Percentiles rank a stretch among this genome's conserved stretches.
These are phyloP conservation scores for Magnolia sinica DNA, from an alignment of 164 flowering plant species.

Conservation along the genomic window DNA sequence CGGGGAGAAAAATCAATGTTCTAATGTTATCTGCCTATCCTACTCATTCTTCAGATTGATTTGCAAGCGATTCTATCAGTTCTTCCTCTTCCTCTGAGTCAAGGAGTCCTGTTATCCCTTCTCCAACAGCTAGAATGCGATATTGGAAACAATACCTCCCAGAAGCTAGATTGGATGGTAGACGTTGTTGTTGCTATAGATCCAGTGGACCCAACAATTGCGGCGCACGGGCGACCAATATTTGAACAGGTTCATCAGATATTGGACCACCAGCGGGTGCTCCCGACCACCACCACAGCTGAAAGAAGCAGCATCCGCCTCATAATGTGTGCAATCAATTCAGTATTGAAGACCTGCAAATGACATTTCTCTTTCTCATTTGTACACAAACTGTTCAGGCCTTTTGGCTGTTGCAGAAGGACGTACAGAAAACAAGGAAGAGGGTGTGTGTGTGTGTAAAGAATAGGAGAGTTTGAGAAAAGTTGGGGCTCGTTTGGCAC, in stretches of 20 bases:
- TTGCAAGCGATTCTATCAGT: conserved; percentile 47
- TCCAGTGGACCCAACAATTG: conserved; percentile 71
- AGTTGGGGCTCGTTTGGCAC: too few relatives aligned
- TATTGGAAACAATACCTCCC: conserved; percentile 52
- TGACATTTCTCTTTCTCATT: conserved; percentile 28
- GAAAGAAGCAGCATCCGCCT: conserved; percentile 58
- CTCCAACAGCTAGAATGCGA: conserved; percentile 89
- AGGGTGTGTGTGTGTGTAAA: neutral
- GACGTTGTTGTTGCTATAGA: conserved; percentile 63
- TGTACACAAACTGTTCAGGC: neutral
- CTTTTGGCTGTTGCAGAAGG: neutral
- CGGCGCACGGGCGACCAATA: conserved; percentile 68
- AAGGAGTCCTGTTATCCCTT: conserved; percentile 91
- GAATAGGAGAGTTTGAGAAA: too few relatives aligned
- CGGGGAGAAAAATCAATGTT: too few relatives aligned
- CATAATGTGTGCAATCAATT: conserved; percentile 77
- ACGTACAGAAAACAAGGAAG: neutral
- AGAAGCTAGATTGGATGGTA: conserved; percentile 75
- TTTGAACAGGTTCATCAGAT: conserved; percentile 86
- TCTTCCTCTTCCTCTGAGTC: conserved; percentile 74
- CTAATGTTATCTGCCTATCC: neutral
- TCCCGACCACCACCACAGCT: conserved; percentile 38
- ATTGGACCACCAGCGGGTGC: conserved; percentile 47
- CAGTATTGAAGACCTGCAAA: conserved; percentile 65
- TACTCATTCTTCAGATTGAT: conserved; percentile 54